Evolutionary conservation across 805 yeast genomes (phyloP).

Genomic region (Kodamaea kaohsiungensis): DNA sequence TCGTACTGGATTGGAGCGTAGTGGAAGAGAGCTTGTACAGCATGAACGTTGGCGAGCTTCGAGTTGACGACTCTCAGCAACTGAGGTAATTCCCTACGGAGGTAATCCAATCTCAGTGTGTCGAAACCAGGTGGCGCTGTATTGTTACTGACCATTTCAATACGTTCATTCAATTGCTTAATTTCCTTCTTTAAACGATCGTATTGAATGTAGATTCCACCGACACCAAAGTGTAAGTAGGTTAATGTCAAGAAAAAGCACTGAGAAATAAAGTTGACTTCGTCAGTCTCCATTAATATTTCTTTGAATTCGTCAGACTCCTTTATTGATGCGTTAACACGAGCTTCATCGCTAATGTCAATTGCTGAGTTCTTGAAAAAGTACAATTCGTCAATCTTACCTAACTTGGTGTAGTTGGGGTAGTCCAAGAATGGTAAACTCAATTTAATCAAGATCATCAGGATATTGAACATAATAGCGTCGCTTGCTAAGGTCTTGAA

Average conservation of each 20-base stretch:
- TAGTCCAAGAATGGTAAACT: slow-evolving; percentile 81
- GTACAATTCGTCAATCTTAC: slow-evolving; percentile 74
- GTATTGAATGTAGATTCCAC: slow-evolving; percentile 64
- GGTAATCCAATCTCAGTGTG: slow-evolving; percentile 23
- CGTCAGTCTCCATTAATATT: slow-evolving; percentile 13
- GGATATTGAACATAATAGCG: slow-evolving; percentile 78
- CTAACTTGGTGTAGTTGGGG: slow-evolving; percentile 62
- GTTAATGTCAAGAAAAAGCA: slow-evolving; percentile 80
- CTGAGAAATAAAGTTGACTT: slow-evolving; percentile 84
- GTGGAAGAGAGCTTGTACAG: slow-evolving; percentile 63
- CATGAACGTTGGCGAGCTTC: slow-evolving; percentile 48
- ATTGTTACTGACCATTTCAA: slow-evolving; percentile 45
- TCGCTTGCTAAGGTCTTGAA: slow-evolving; percentile 67
- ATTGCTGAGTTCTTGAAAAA: slow-evolving; percentile 52
- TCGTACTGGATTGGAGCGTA: slow-evolving; percentile 60
- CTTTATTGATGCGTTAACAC: slow-evolving; percentile 71
- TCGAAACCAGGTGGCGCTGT: slow-evolving; percentile 28
- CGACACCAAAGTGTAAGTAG: slow-evolving; percentile 84
- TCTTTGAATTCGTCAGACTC: slow-evolving; percentile 61
- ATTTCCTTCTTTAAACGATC: slow-evolving; percentile 53
- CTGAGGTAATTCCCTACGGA: slow-evolving; percentile 48
- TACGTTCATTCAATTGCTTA: slow-evolving; percentile 50
- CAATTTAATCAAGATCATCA: slow-evolving; percentile 64
- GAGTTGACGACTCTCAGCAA: slow-evolving; percentile 38
- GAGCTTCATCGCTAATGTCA: slow-evolving; percentile 78